Percentiles rank a stretch among this genome's conserved stretches.
These are phyloP conservation scores for Calonectria naviculata DNA, from an alignment of 2,329 filamentous ascomycete species.

Conservation along the genomic window DNA sequence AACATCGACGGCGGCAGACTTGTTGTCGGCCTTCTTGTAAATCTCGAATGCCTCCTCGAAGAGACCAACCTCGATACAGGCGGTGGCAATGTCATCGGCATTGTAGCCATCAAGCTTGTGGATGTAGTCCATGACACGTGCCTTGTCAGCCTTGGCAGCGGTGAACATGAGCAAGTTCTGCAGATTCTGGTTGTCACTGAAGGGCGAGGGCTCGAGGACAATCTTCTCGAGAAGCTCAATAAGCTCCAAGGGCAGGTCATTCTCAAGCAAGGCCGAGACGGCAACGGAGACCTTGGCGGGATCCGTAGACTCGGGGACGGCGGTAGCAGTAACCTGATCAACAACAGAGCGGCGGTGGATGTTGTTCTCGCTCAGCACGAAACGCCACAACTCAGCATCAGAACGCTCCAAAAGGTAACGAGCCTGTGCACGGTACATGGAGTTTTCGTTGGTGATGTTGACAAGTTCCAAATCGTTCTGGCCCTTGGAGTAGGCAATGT, in stretches of 20 bases:
- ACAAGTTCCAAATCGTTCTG: conserved; percentile 98
- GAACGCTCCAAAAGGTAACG: conserved; percentile 93
- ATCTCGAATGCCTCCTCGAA: conserved; percentile 98
- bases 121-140: conserved; percentile 95
- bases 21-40: conserved; percentile 96
- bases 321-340: conserved; percentile 95
- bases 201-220: conserved; percentile 97
- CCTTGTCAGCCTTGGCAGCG: conserved; percentile 95
- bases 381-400: conserved; percentile 91
- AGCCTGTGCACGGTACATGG: conserved; percentile 99
- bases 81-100: conserved; percentile 89
- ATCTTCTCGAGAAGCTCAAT: conserved; percentile 99
- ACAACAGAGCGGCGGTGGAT: conserved; percentile 92
- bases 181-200: conserved; percentile 96
- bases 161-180: conserved; percentile 98
- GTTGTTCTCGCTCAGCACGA: conserved; percentile 96
- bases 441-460: conserved; percentile 98
- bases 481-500: conserved; percentile 95
- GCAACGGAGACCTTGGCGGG: conserved; percentile 95
- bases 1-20: conserved; percentile 87
- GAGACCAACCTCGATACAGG: conserved; percentile 94
- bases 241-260: conserved; percentile 91
- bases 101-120: conserved; percentile 90
- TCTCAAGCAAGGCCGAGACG: conserved; percentile 91
- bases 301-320: conserved; percentile 91